Base-by-base conservation (phyloP, 345 rosid species). In the Gossypioides kirkii region DNA sequence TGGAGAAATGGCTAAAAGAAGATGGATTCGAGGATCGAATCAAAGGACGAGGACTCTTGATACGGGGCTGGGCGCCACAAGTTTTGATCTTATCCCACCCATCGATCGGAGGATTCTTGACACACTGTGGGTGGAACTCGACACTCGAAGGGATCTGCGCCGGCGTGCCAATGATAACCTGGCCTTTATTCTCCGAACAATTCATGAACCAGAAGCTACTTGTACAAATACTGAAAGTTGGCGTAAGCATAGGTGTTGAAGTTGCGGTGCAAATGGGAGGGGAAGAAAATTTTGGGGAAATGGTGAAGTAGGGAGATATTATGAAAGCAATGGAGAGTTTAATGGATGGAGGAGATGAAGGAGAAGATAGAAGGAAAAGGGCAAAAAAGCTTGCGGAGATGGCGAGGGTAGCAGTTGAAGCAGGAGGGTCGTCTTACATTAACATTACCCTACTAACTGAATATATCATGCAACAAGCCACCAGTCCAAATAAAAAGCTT, bases 51-150 rank as follows among this genome's bases (percentile, higher is more conserved):
- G 81, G 85, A 0, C 41, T 77, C 25, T 7, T 82, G 70, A 53
- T 80, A 20, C 8, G 72, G 7, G 85, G 79, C 1, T 79, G 85
- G 85, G 83, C 83, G 10, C 85, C 86, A 1, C 83, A 83, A 42
- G 78, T 78, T 6, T 47, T 76, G 38, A 78, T 83, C 17, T 62
- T 83, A 32, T 77, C 83, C 1, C 84, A 80, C 70, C 71, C 60
- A 0, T 60, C 82, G 36, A 23, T 80, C 4, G 83, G 81, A 16
- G 83, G 79, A 10, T 83, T 83, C 43, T 54, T 82, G 49, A 82
- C 81, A 18, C 86, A 83, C 36, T 77, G 83, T 25, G 85, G 85
- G 2, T 82, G 83, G 83, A 82, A 80, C 47, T 82, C 84, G 22
- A 75, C 76, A 4, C 72, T 72, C 1, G 81, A 77, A 60, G 80